These are phyloP conservation scores for Fusarium sp. DNA, from an alignment of 2,329 filamentous ascomycete genomes.

Conservation along the genomic window DNA sequence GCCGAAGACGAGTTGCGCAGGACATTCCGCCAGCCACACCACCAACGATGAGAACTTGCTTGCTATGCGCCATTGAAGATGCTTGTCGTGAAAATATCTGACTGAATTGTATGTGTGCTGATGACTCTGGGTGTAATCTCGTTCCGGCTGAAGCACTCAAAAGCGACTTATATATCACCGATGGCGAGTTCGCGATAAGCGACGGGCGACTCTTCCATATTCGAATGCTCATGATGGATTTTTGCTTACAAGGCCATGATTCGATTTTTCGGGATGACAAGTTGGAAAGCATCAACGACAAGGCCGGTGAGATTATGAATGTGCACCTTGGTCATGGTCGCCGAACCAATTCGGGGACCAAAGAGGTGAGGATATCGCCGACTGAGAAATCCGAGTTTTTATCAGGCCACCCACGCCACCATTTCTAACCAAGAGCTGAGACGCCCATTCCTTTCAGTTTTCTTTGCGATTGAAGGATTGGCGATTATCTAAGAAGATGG, in stretches of 20 bases:
- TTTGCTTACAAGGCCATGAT: conserved; percentile 1
- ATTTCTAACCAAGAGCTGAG: not conserved
- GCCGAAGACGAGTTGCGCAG: conserved; percentile 16
- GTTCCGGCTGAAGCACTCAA: not conserved
- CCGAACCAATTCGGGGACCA: not conserved
- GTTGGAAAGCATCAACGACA: not conserved
- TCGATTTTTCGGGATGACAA: not conserved
- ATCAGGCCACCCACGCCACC: not conserved
- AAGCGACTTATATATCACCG: not conserved
- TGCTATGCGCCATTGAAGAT: conserved; percentile 1
- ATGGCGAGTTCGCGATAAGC: not conserved
- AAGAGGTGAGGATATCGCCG: not conserved
- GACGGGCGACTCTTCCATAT: not conserved
- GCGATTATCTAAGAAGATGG: not conserved
- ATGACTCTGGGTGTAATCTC: not conserved
- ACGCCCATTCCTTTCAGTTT: not conserved
- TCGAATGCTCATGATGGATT: conserved; percentile 1
- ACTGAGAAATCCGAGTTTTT: not conserved
- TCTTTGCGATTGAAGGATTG: not conserved
- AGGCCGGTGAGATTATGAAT: conserved; percentile 1
- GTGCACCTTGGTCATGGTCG: not conserved
- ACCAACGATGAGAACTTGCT: conserved; percentile 16
- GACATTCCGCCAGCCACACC: conserved; percentile 25
- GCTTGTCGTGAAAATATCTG: not conserved
- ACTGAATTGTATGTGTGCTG: not conserved